Evolutionary conservation across 176 grass and related monocot genomes (phyloP).

Genomic region (Puccinellia tenuiflora): DNA sequence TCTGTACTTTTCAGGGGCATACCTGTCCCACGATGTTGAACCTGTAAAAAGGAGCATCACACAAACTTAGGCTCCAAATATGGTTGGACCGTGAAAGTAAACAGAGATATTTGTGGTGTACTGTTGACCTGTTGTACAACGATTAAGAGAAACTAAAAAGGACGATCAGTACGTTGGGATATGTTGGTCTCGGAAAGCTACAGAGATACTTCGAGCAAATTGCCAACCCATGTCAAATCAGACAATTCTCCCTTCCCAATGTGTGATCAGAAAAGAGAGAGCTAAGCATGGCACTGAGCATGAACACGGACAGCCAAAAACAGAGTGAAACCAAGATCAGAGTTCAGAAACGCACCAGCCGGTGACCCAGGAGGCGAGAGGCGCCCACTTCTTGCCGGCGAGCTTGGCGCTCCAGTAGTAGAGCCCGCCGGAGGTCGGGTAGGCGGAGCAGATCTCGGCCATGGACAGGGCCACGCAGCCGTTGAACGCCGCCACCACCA

Average conservation of each 20-base stretch:
- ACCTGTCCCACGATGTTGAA: slow-evolving; percentile 62
- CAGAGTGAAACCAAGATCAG: not conserved
- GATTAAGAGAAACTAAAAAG: too few relatives aligned
- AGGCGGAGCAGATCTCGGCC: slow-evolving; percentile 82
- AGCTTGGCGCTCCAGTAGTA: slow-evolving; percentile 94
- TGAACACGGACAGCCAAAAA: not conserved
- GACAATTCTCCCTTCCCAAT: not conserved
- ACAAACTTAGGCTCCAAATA: not conserved
- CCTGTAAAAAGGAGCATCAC: slow-evolving; percentile 15
- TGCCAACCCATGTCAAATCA: not conserved
- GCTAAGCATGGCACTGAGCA: not conserved
- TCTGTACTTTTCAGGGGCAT: not conserved
- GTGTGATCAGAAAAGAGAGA: not conserved
- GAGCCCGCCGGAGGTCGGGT: slow-evolving; percentile 71
- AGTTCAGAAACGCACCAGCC: slow-evolving; percentile 38
- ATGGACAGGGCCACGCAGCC: slow-evolving; percentile 55
- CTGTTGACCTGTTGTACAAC: too few relatives aligned
- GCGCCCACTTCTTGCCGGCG: slow-evolving; percentile 61
- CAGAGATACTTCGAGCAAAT: not conserved
- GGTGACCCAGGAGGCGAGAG: slow-evolving; percentile 68
- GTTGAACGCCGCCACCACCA: slow-evolving; percentile 43
- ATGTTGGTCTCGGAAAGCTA: not conserved
- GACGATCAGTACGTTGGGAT: not conserved
- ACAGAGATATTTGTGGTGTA: too few relatives aligned
- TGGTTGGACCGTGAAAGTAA: not conserved